Conservation (phyloP, 139 green algal genomes). For the Eudorina sp. region DNA sequence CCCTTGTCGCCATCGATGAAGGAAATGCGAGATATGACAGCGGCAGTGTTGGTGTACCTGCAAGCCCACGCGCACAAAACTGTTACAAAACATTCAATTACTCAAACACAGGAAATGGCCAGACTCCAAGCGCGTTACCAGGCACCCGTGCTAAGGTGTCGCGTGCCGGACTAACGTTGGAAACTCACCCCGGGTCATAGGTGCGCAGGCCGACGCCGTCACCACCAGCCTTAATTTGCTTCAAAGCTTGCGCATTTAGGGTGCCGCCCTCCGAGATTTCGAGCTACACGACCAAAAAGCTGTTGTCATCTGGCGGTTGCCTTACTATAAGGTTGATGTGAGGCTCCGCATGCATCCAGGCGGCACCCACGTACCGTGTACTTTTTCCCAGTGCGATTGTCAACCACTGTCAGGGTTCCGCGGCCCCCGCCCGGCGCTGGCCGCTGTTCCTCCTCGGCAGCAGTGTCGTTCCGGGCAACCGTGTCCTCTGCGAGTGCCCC, state of each 20-base stretch:
- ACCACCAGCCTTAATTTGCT: constrained; percentile 92
- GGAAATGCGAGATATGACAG: constrained; percentile 90
- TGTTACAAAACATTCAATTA: background rate
- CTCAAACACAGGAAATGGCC: too few relatives aligned
- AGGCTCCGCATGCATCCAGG: too few relatives aligned
- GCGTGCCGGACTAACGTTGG: background rate
- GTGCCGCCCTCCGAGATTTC: constrained; percentile 89
- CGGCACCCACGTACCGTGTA: constrained; percentile 78
- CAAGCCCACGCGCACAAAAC: too few relatives aligned
- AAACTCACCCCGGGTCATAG: constrained; percentile 87
- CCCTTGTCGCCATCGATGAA: constrained; percentile 98
- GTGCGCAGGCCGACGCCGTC: constrained; percentile 89
- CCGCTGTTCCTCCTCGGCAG: constrained; percentile 48
- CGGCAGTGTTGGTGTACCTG: constrained; percentile 96
- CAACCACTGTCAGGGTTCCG: constrained; percentile 85
- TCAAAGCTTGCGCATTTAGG: constrained; percentile 89
- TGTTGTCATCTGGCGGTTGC: constrained; percentile 7
- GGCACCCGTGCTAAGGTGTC: background rate
- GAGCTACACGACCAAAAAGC: constrained; percentile 63
- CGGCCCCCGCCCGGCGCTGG: constrained; percentile 68
- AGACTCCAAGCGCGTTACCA: background rate
- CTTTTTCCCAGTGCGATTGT: constrained; percentile 92
- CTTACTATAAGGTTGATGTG: background rate
- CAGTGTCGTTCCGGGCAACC: constrained; percentile 23
- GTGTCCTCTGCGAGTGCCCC: background rate